phyloP scores from a whole-genome alignment of 2,329 filamentous ascomycete species.

The Ascochyta lentis region DNA sequence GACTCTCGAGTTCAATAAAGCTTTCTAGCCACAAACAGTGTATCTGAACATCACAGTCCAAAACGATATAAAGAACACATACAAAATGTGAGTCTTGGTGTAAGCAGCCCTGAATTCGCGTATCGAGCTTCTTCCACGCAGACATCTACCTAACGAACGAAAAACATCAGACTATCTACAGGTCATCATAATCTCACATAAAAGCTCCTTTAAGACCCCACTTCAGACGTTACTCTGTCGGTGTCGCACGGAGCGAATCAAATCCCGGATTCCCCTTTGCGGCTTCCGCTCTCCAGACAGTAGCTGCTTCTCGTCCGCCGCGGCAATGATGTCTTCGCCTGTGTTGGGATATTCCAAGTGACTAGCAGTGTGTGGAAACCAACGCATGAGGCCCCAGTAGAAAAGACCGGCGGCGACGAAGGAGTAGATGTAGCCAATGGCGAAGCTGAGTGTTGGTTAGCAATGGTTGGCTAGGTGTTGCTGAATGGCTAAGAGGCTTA shows the following conservation, averaged over 20 bases:
- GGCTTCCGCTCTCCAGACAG: constrained; percentile 11
- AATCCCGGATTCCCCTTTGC: constrained; percentile 11
- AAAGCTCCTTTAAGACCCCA: no score
- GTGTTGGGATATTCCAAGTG: constrained; percentile 79
- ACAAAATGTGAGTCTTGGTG: no score
- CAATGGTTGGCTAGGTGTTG: neutral
- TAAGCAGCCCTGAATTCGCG: no score
- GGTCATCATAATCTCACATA: no score
- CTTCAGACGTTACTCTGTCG: neutral
- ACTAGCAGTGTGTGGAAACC: constrained; percentile 72
- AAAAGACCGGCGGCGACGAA: constrained; percentile 45
- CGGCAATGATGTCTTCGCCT: constrained; percentile 64
- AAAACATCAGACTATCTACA: no score
- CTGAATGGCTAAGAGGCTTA: constrained; percentile 12
- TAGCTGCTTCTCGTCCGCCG: constrained; percentile 38
- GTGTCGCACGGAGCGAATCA: neutral
- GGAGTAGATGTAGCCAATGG: constrained; percentile 49
- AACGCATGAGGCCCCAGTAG: constrained; percentile 44
- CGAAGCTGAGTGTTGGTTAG: constrained; percentile 28
- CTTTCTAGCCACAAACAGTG: no score
- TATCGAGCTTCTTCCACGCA: no score
- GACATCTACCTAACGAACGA: no score
- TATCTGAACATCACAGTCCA: no score
- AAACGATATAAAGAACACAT: no score
- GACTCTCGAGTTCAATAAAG: no score